A percentile compares a stretch with the other conserved stretches of the same genome.
Conservation (phyloP, 768 basidiomycete genomes). For the Boletellus sp. region DNA sequence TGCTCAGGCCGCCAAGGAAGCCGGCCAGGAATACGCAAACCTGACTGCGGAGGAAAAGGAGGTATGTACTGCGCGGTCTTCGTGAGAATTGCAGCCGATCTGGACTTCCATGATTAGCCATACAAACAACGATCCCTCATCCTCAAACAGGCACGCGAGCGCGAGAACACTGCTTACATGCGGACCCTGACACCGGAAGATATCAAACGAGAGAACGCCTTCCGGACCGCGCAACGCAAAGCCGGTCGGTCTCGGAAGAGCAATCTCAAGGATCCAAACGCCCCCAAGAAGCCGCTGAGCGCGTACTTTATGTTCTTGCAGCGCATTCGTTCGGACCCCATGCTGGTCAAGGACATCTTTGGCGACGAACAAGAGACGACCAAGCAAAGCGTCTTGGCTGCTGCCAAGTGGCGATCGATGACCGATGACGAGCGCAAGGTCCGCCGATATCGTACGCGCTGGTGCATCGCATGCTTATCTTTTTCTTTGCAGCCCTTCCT, state of each 20-base stretch:
- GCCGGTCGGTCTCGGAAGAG: conserved; percentile 89
- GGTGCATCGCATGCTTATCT: conserved; percentile 13
- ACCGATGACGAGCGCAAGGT: conserved; percentile 92
- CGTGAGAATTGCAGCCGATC: conserved; percentile 21
- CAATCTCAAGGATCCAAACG: conserved; percentile 96
- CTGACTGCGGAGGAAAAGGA: conserved; percentile 80
- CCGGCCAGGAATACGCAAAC: conserved; percentile 83
- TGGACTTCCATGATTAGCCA: conserved; percentile 46
- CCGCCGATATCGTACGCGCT: conserved; percentile 18
- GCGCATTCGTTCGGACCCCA: conserved; percentile 76
- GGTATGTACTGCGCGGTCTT: conserved; percentile 42
- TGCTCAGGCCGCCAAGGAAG: conserved; percentile 92
- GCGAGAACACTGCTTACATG: conserved; percentile 81
- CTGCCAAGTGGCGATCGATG: conserved; percentile 91
- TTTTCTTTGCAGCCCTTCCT: conserved; percentile 69
- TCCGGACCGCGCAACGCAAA: conserved; percentile 88
- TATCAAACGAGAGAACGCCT: conserved; percentile 90
- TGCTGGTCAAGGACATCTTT: conserved; percentile 76
- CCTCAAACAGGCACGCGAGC: conserved; percentile 81
- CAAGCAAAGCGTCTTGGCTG: conserved; percentile 90
- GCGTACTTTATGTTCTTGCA: conserved; percentile 96
- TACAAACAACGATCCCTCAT: conserved; percentile 82
- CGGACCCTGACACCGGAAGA: conserved; percentile 87
- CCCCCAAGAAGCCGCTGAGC: conserved; percentile 91
- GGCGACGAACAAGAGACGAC: conserved; percentile 91